These are phyloP conservation scores for Plantago major DNA, from an alignment of 257 asterid genomes.

Conservation along the genomic window DNA sequence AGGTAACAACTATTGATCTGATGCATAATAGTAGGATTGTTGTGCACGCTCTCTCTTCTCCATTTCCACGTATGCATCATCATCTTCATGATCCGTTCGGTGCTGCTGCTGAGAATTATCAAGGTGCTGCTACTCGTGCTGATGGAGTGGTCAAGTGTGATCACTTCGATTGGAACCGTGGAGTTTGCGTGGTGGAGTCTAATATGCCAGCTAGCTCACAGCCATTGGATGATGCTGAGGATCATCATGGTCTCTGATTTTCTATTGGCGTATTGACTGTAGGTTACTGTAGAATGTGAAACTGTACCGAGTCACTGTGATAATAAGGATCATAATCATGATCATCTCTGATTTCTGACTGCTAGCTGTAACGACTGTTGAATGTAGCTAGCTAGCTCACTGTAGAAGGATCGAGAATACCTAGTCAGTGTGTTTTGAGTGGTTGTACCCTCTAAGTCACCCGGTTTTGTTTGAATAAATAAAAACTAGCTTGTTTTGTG, in stretches of 20 bases:
- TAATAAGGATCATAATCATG: no score
- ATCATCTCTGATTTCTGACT: no score
- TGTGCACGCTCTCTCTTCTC: conserved; percentile 52
- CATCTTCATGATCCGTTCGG: conserved; percentile 20
- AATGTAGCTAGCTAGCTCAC: no score
- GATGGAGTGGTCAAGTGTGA: no score
- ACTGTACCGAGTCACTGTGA: conserved; percentile 9
- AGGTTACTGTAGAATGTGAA: conserved; percentile 10
- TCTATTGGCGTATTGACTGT: not conserved
- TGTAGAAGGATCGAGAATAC: no score
- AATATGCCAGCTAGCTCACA: conserved; percentile 44
- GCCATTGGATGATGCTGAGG: conserved; percentile 30
- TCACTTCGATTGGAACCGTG: conserved; percentile 31
- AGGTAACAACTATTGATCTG: conserved; percentile 44
- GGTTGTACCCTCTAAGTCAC: no score
- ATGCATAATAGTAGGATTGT: conserved; percentile 60
- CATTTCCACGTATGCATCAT: conserved; percentile 55
- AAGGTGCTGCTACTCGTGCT: conserved; percentile 31
- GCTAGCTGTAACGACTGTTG: no score
- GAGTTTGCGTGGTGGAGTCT: conserved; percentile 42
- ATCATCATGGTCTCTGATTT: conserved; percentile 39
- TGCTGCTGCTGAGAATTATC: conserved; percentile 18
- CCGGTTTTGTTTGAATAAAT: no score
- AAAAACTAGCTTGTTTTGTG: no score
- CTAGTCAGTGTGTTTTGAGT: no score